Evolutionary conservation across 2,329 filamentous ascomycete genomes (phyloP), one percentile per base, ranked within the genome.

Genomic region (Xylariales sp.): DNA sequence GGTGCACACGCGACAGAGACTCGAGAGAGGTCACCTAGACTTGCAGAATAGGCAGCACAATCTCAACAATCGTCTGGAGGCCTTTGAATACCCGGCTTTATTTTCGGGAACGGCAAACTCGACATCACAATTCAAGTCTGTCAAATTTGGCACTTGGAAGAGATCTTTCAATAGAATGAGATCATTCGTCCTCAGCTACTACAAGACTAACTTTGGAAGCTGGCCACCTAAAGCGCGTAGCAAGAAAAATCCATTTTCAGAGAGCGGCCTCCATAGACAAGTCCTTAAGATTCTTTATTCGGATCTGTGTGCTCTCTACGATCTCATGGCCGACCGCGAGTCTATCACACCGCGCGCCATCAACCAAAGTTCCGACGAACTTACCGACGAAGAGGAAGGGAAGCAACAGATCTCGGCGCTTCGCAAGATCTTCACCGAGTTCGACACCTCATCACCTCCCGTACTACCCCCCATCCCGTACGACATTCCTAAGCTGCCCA

Each of bases 201-300:
- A 80, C 56, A 81, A 77, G 57, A 54, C 65, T 11, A 65, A 67
- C 4, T 74, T 81, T 39, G 75, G 76, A 15, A 81, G 73, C 57
- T 94, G 91, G 91, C 90, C 93, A 3, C 91, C 93, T 7, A 95
- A 93, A 59, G 88, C 89, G 2, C 85, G 77, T 52, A 91, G 82
- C 51, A 95, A 94, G 72, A 95, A 94, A 74, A 95, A 95, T 56
- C 77, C 83, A 1, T 88, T 95, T 47, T 83, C 85, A 19, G 88
- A 90, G 50, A 86, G 81, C 49, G 91, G 91, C 0, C 72, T 97
- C 16, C 96, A 96, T 60, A 77, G 93, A 17, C 64, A 88, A 30
- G 87, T 95, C 5, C 69, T 96, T 29, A 80, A 81, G 55, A 82
- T 87, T 29, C 66, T 97, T 7, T 97, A 96, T 62, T 75, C 80